phyloP scores from a whole-genome alignment of 495 filamentous ascomycete species.

The Xylaria curta region DNA sequence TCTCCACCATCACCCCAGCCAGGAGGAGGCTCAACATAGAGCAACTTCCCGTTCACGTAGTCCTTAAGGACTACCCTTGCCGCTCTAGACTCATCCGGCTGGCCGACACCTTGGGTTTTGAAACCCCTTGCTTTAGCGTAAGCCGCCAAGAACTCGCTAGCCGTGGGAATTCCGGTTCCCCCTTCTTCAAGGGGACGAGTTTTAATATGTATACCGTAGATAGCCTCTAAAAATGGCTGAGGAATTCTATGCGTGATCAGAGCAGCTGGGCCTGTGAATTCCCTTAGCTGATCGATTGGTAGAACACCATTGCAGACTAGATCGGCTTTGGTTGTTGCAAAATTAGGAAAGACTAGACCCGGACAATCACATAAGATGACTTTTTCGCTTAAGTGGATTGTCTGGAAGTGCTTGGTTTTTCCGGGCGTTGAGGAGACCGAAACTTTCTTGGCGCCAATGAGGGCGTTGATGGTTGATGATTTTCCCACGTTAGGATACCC shows the following conservation, averaged over 20 bases:
- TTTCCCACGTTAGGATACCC: constrained; percentile 99
- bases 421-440: constrained; percentile 97
- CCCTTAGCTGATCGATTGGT: constrained; percentile 95
- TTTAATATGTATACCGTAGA: constrained; percentile 90
- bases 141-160: constrained; percentile 82
- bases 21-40: constrained; percentile 90
- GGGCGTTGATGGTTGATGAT: constrained; percentile 97
- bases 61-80: constrained; percentile 93
- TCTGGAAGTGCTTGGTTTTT: constrained; percentile 99
- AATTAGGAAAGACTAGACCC: constrained; percentile 98
- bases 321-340: constrained; percentile 94
- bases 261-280: constrained; percentile 86
- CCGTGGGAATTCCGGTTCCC: constrained; percentile 86
- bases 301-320: constrained; percentile 95
- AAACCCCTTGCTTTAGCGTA: constrained; percentile 92
- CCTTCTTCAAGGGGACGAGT: constrained; percentile 89
- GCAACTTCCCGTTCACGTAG: constrained; percentile 93
- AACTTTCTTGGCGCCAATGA: constrained; percentile 97
- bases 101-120: constrained; percentile 82
- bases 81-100: constrained; percentile 91
- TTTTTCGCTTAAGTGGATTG: constrained; percentile 86
- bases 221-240: constrained; percentile 84
- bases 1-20: constrained; percentile 69
- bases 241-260: constrained; percentile 92
- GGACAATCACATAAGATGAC: constrained; percentile 98